phyloP scores from a whole-genome alignment of 495 filamentous ascomycete genomes.

The Poronia punctata region DNA sequence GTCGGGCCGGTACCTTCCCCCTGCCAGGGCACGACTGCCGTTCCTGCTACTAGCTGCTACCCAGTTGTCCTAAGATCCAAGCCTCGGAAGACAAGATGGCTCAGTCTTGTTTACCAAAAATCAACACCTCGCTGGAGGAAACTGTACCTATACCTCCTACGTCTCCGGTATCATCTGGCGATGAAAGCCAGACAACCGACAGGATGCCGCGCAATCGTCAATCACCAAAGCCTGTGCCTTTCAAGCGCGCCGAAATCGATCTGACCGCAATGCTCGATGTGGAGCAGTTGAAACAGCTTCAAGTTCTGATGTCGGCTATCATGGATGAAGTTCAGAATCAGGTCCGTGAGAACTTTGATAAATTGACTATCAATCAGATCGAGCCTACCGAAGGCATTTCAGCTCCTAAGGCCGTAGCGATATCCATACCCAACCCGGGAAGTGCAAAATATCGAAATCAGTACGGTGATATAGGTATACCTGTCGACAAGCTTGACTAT shows the following conservation, averaged over 20 bases:
- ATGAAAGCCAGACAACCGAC: conserved; percentile 14
- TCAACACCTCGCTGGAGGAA: no score
- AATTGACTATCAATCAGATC: conserved; percentile 14
- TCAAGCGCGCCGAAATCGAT: conserved; percentile 16
- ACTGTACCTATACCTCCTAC: conserved; percentile 5
- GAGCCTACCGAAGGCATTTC: conserved; percentile 15
- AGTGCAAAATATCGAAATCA: conserved; percentile 19
- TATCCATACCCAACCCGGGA: conserved; percentile 16
- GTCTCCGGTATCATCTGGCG: conserved; percentile 13
- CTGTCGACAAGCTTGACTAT: conserved; percentile 6
- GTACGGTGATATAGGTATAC: conserved; percentile 12
- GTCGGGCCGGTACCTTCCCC: no score
- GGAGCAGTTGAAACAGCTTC: conserved; percentile 17
- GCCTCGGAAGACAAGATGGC: no score
- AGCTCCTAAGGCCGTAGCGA: conserved; percentile 11
- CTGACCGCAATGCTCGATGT: conserved; percentile 13
- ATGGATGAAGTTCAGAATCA: conserved; percentile 44
- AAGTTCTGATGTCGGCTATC: conserved; percentile 33
- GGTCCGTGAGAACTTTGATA: conserved; percentile 40
- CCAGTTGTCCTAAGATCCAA: no score
- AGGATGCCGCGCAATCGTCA: conserved; percentile 14
- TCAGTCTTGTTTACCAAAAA: no score
- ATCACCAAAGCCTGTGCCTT: conserved; percentile 2
- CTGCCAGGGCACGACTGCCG: no score
- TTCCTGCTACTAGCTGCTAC: no score